Conservation (phyloP, 2,329 filamentous ascomycete species). For the Colletotrichum camelliae region DNA sequence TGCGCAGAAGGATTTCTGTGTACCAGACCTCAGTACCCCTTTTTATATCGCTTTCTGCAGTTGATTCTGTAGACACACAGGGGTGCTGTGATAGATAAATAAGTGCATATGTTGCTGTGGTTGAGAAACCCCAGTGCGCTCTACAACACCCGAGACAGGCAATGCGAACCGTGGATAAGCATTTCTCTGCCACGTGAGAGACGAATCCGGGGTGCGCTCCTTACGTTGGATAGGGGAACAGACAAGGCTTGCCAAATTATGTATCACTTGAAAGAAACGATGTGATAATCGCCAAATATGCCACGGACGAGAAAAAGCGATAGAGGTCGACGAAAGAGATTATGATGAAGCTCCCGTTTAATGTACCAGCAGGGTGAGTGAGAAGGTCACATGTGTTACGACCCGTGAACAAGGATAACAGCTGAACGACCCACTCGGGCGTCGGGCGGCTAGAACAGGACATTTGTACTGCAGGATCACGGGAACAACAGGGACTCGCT, state of each 20-base stretch:
- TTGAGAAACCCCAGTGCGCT: rapidly evolving
- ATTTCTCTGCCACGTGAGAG: not conserved
- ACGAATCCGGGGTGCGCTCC: not conserved
- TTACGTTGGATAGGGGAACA: not conserved
- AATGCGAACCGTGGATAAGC: not conserved
- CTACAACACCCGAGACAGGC: not conserved
- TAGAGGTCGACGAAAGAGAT: rapidly evolving
- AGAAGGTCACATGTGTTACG: not conserved
- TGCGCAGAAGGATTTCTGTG: not conserved
- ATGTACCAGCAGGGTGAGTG: not conserved
- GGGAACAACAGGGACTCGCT: too few relatives aligned
- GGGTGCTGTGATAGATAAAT: not conserved
- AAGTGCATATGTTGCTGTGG: not conserved
- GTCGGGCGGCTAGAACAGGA: too few relatives aligned
- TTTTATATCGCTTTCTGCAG: not conserved
- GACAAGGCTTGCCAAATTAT: too few relatives aligned
- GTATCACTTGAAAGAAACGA: not conserved
- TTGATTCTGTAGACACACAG: not conserved
- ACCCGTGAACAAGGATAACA: too few relatives aligned
- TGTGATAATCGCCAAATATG: not conserved
- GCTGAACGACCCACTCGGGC: too few relatives aligned
- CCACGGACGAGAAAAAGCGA: not conserved
- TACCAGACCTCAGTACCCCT: not conserved
- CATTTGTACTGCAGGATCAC: too few relatives aligned
- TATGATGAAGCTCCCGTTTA: not conserved